Evolutionary conservation across 1,284 basidiomycete genomes (phyloP), one percentile per base, ranked within the genome.

Genomic region (Malassezia dermatis): DNA sequence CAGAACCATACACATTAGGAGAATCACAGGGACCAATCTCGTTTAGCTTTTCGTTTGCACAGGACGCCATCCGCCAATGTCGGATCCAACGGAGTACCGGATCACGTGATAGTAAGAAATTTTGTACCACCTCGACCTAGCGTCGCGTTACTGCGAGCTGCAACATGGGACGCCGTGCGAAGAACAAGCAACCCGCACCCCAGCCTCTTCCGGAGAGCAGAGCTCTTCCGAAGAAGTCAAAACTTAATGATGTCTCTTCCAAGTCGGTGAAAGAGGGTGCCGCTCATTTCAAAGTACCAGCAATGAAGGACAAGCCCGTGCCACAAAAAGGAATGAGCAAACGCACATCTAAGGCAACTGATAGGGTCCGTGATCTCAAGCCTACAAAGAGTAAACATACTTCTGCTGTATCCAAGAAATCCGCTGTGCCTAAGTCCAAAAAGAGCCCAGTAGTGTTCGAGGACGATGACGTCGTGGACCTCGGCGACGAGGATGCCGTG

Each of bases 161-260:
- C 43, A 58, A 17, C n/a, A 89, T 93, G 88, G 90, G 90, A 68
- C 82, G 88, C 73, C 84, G 88, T 67, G 83, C 88, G 63, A 88
- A 86, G 77, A 86, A 86, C 78, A 94, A 94, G 79, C 90, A 95
- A 77, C 81, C 79, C 30, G 57, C 64, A n/a, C 60, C 58, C 8
- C 23, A 34, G 77, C 78, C 37, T 67, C 75, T 45, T 13, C 19
- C 55, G 10, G 55, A 61, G 52, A 42, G 53, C 21, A 34, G 75
- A 75, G 32, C 71, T 71, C 0, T 73, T 70, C 17, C 75, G 75
- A 24, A 76, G 73, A 35, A 75, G 73, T 79, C 17, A 82, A 83
- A 67, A 69, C 81, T 64, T 84, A 82, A 62, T 21, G 30, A 23
- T 30, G 11, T 11, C 11, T 11, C 39, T 40, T 23, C 19, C 3